Evolutionary conservation across 306 rosid genomes (phyloP), one percentile per base, ranked within the genome.

Genomic region (Aeschynomene evenia): DNA sequence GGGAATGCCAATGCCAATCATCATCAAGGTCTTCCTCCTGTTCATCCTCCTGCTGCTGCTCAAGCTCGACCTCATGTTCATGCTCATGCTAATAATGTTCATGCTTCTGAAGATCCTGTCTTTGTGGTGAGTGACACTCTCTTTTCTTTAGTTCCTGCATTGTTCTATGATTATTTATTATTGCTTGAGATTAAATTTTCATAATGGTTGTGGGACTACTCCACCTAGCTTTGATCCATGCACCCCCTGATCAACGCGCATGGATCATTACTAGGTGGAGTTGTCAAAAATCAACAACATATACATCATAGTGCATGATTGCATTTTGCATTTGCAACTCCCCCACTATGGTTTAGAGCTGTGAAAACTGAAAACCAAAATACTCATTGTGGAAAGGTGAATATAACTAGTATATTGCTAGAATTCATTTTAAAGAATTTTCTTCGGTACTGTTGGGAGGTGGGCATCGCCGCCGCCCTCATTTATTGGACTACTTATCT

Each of bases 171-270:
- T 19, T 16, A 18, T 51, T 20, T 53, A 15, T 56, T 16, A 21
- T n/a, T n/a, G n/a, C 48, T 58, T 46, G 49, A 31, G 14, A 72
- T 60, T 48, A 31, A 10, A 72, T 60, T 48, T 49, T 23, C 37
- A 43, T 57, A 19, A 3, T 57, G 36, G 34, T 6, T 5, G 0
- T 12, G 3, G 1, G 34, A 67, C 1, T 53, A 19, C 45, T 48
- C 52, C 60, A 26, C 66, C 70, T 46, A 18, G 83, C 54, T 67
- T 75, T 74, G 85, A 20, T 84, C 74, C 82, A 78, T 74, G 21
- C 68, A 40, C 78, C 82, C 82, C 80, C 54, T 55, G 39, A 71
- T 84, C 64, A 78, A 71, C 19, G 70, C 79, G 66, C 72, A 75
- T 75, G 81, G 76, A 82, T 65, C 83, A 75, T 31, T 63, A 16